Base-by-base conservation (phyloP, 2,329 filamentous ascomycete genomes). In the Fusarium transvaalense region DNA sequence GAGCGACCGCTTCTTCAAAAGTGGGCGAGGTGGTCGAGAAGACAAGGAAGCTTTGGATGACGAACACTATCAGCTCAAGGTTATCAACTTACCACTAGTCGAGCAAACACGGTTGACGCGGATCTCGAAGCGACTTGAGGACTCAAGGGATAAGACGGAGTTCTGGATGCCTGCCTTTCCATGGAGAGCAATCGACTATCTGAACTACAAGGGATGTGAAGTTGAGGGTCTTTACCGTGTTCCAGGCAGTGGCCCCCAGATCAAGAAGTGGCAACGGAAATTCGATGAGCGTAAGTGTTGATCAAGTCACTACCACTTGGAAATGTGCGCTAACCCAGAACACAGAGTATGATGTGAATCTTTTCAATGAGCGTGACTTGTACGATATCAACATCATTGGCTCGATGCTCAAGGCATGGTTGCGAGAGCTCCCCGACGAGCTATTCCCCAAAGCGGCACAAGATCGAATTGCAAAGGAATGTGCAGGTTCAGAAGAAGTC, bases 141-240 rank as follows among this genome's bases (percentile, higher is more conserved):
- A 92, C 64, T 97, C 94, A 12, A 88, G 91, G 66, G 95, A 98
- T 76, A 97, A 97, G 84, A 98, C 95, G 1, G 95, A 97, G 76
- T 98, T 97, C 76, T 98, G 95, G 95, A 97, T 98, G 94, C 95
- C 95, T 14, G 92, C 94, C 9, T 90, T 98, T 61, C 94, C 95
- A 1, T 97, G 95, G 92, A 87, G 95, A 67, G 97, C 94, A 61
- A 97, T 98, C 69, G 95, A 98, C 81, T 97, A 97, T 77, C 84
- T 98, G 53, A 97, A 97, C 78, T 96, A 94, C 80, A 97, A 96
- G 76, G 93, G 93, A 38, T 96, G 92, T 72, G 94, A 97, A 75
- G 93, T 97, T 38, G 95, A 97, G 79, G 95, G 95, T 5, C 84
- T 98, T 5, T 98, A 98, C 77, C 89, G 95, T 61, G 92, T 98